phyloP scores from a whole-genome alignment of 805 yeast species.

The Dipodascopsis uninucleata region DNA sequence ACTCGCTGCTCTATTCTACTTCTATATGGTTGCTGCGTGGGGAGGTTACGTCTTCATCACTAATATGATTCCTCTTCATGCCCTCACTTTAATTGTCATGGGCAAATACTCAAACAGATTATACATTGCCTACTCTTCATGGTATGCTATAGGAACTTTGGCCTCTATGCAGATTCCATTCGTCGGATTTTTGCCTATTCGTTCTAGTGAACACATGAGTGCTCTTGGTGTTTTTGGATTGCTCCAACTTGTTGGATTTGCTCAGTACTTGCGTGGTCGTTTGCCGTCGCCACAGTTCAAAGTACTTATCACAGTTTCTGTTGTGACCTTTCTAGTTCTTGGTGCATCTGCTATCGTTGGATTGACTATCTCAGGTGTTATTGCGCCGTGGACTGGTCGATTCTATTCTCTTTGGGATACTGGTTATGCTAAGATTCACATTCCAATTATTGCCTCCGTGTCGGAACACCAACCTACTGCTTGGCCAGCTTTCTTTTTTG shows the following conservation, averaged over 20 bases:
- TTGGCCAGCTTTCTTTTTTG: constrained; percentile 98
- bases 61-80: constrained; percentile 92
- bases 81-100: constrained; percentile 84
- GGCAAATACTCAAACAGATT: constrained; percentile 83
- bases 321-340: constrained; percentile 52
- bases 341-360: constrained; percentile 71
- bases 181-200: constrained; percentile 94
- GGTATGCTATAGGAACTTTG: constrained; percentile 96
- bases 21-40: constrained; percentile 99
- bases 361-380: constrained; percentile 84
- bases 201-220: constrained; percentile 98
- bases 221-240: constrained; percentile 96
- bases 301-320: constrained; percentile 48
- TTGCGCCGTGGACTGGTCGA: constrained; percentile 99
- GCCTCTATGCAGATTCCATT: constrained; percentile 99
- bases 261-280: constrained; percentile 71
- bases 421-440: constrained; percentile 93
- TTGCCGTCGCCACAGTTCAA: constrained; percentile 72
- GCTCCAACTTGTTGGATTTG: constrained; percentile 83
- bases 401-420: constrained; percentile 99
- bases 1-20: constrained; percentile 80
- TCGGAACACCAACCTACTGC: constrained; percentile 99
- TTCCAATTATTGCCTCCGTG: constrained; percentile 97
- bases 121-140: constrained; percentile 88
- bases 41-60: constrained; percentile 99